phyloP scores from a whole-genome alignment of 345 rosid species.

The Populus pruinosa region DNA sequence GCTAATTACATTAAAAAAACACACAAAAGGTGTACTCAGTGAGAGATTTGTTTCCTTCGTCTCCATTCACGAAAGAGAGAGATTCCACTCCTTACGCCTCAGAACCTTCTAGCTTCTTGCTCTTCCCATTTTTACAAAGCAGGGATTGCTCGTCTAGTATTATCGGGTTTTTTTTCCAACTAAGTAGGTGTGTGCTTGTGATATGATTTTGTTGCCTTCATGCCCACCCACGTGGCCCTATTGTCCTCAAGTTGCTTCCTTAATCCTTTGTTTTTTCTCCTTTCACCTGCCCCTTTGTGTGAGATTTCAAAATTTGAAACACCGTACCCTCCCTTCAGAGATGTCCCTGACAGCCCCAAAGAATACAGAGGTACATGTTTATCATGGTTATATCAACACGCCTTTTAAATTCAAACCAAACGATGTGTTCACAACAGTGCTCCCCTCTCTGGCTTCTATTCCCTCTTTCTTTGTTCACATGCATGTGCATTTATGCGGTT shows the following conservation, averaged over 20 bases:
- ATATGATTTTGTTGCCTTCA: constrained; percentile 9
- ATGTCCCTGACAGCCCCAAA: not conserved
- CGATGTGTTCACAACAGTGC: not conserved
- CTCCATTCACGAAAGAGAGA: constrained; percentile 25
- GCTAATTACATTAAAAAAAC: constrained; percentile 16
- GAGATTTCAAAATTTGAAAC: constrained; percentile 50
- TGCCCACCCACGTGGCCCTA: constrained; percentile 26
- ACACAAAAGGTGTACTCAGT: constrained; percentile 22
- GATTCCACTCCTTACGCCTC: constrained; percentile 29
- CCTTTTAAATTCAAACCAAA: constrained; percentile 36
- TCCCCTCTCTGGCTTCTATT: constrained; percentile 12
- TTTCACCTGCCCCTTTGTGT: constrained; percentile 7
- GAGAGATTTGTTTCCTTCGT: constrained; percentile 35
- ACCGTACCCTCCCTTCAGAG: constrained; percentile 1
- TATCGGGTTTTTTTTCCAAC: not conserved
- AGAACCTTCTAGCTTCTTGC: not conserved
- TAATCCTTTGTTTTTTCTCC: constrained; percentile 4
- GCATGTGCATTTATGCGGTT: not conserved
- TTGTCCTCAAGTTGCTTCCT: constrained; percentile 17
- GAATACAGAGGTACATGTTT: not conserved
- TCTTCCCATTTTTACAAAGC: not conserved
- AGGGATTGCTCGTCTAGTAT: not conserved
- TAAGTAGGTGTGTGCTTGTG: not conserved
- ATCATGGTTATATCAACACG: constrained; percentile 22
- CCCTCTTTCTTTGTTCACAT: not conserved